These are phyloP conservation scores for Fraxinus greggii DNA, from an alignment of 305 asterid genomes.

Conservation along the genomic window DNA sequence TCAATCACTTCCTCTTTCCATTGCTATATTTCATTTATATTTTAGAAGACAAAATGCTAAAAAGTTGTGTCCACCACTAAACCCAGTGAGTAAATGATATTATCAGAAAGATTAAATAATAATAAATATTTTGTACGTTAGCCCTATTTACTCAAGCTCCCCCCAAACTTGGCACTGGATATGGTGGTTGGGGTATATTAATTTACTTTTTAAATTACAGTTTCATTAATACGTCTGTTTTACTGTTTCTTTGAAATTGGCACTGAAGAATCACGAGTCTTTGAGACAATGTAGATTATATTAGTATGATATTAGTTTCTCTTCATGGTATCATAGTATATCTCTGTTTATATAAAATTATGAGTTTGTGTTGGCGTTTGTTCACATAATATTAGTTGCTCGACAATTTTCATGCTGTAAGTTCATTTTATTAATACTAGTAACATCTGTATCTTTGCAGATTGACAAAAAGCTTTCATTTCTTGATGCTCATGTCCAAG, in stretches of 20 bases:
- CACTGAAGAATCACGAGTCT: background rate
- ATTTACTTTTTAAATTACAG: background rate
- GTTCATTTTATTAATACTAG: constrained; percentile 6
- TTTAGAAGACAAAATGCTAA: background rate
- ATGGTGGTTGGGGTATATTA: background rate
- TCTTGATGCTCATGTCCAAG: constrained; percentile 66
- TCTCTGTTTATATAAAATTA: background rate
- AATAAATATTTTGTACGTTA: background rate
- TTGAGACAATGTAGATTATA: background rate
- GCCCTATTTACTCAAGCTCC: background rate
- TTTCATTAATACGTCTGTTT: background rate
- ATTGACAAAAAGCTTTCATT: constrained; percentile 75
- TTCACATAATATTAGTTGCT: constrained; percentile 1
- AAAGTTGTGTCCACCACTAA: background rate
- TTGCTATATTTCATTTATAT: background rate
- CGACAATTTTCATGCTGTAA: background rate
- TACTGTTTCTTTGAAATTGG: background rate
- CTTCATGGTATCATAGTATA: background rate
- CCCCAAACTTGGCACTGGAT: background rate
- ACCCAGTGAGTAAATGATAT: background rate
- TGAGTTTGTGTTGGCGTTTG: background rate
- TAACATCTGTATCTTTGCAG: constrained; percentile 37
- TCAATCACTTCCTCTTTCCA: background rate
- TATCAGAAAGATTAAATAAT: background rate
- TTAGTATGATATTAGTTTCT: background rate